Conservation (phyloP, 2,329 filamentous ascomycete genomes). For the Cladosporium sp. region DNA sequence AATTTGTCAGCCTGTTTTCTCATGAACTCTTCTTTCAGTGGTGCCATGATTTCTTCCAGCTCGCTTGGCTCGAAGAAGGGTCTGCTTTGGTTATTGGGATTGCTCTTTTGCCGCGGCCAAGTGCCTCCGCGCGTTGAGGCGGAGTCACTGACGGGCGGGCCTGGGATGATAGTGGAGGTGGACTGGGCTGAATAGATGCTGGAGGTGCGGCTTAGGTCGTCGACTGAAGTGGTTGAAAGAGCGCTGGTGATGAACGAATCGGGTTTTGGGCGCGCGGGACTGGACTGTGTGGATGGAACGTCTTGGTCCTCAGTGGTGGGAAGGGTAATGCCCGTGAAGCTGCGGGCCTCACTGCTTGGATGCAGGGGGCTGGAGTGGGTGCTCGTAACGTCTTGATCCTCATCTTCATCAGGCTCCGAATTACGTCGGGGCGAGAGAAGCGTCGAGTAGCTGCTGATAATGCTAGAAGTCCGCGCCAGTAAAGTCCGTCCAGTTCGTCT, state of each 20-base stretch:
- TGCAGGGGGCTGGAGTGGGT: background rate
- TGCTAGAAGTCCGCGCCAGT: conserved; percentile 17
- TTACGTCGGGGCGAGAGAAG: background rate
- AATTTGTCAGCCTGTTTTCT: conserved; percentile 35
- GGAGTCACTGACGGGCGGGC: conserved; percentile 2
- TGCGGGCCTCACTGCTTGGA: background rate
- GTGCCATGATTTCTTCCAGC: conserved; percentile 38
- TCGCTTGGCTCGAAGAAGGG: conserved; percentile 39
- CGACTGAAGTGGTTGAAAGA: background rate
- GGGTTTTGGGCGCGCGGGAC: background rate
- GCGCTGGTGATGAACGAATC: background rate
- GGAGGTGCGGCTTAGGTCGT: background rate
- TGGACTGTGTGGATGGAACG: background rate
- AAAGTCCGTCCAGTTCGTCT: conserved; percentile 1
- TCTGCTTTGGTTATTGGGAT: conserved; percentile 16
- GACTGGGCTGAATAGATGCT: conserved; percentile 11
- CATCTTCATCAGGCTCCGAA: background rate
- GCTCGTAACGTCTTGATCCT: background rate
- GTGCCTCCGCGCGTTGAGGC: conserved; percentile 23
- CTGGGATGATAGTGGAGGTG: background rate
- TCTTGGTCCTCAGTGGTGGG: background rate
- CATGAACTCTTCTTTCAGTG: conserved; percentile 34
- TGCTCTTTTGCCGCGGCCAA: conserved; percentile 7
- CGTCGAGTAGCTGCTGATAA: conserved; percentile 15
- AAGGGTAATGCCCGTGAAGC: background rate